A percentile compares a stretch with the other conserved stretches of the same genome.
Evolutionary conservation across 164 flowering plant genomes (phyloP).

Genomic region (Dillenia turbinata): DNA sequence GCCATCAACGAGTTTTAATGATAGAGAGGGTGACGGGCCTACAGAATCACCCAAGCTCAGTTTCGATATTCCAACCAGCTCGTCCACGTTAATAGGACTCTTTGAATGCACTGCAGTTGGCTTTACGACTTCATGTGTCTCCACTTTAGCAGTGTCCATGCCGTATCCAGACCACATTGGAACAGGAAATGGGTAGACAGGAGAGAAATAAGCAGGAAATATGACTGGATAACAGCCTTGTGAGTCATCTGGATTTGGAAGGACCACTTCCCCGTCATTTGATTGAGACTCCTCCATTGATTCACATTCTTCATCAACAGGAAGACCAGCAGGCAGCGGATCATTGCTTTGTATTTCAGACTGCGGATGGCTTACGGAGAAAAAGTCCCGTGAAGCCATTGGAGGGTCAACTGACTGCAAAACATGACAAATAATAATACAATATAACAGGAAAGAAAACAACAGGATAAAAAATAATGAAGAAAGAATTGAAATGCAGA

Average conservation of each 20-base stretch:
- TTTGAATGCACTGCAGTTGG: slow-evolving; percentile 78
- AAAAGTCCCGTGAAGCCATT: slow-evolving; percentile 45
- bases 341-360: slow-evolving; percentile 35
- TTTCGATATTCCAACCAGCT: slow-evolving; percentile 79
- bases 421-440: not conserved
- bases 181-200: slow-evolving; percentile 49
- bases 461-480: not conserved
- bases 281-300: slow-evolving; percentile 81
- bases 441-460: not conserved
- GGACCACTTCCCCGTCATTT: slow-evolving; percentile 40
- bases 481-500: too few species aligned
- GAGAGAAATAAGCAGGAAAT: slow-evolving; percentile 61
- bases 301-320: slow-evolving; percentile 71
- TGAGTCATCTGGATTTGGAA: slow-evolving; percentile 36
- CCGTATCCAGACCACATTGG: slow-evolving; percentile 51
- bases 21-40: slow-evolving; percentile 45
- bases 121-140: slow-evolving; percentile 68
- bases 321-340: slow-evolving; percentile 35
- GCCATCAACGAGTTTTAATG: slow-evolving; percentile 53
- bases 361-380: slow-evolving; percentile 32
- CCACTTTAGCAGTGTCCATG: slow-evolving; percentile 31
- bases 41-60: slow-evolving; percentile 62
- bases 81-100: slow-evolving; percentile 77
- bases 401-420: slow-evolving; percentile 54
- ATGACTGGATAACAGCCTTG: slow-evolving; percentile 49